Percentiles rank a stretch among this genome's conserved stretches.
Conservation (phyloP, 768 basidiomycete species). For the Leccinum longicurvipes region DNA sequence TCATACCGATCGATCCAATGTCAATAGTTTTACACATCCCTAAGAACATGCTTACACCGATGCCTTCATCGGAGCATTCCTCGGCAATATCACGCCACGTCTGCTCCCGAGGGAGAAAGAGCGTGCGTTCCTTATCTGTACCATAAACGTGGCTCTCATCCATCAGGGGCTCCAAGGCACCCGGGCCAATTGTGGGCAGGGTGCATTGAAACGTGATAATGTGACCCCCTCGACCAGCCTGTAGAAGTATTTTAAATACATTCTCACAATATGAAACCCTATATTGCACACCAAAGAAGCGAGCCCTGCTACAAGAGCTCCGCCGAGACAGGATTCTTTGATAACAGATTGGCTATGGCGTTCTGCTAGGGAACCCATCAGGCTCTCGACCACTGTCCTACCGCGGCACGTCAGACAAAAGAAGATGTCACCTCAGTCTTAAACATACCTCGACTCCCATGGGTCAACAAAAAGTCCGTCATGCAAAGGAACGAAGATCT, state of each 20-base stretch:
- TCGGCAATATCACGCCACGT: conserved; percentile 83
- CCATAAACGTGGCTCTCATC: conserved; percentile 70
- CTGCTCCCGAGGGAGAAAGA: conserved; percentile 77
- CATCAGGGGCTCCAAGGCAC: conserved; percentile 54
- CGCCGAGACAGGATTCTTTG: conserved; percentile 69
- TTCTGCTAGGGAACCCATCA: conserved; percentile 63
- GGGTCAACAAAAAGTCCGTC: conserved; percentile 78
- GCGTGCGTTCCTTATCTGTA: conserved; percentile 78
- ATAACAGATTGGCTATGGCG: conserved; percentile 51
- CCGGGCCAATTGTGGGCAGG: conserved; percentile 68
- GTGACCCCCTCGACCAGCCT: conserved; percentile 76
- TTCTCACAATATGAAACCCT: conserved; percentile 11
- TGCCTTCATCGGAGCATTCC: conserved; percentile 84
- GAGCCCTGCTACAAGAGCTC: conserved; percentile 68
- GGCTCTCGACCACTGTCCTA: conserved; percentile 60
- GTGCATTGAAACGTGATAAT: conserved; percentile 67
- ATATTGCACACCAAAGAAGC: conserved; percentile 59
- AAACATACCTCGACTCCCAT: conserved; percentile 58
- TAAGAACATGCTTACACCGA: conserved; percentile 88
- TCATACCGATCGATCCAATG: conserved; percentile 77
- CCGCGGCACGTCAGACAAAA: conserved; percentile 8
- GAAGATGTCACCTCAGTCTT: neutral
- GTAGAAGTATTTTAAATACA: conserved; percentile 8
- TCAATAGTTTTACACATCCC: conserved; percentile 80
- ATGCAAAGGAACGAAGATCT: conserved; percentile 79